phyloP scores from a whole-genome alignment of 495 filamentous ascomycete species.

The Aspergillus mulundensis region DNA sequence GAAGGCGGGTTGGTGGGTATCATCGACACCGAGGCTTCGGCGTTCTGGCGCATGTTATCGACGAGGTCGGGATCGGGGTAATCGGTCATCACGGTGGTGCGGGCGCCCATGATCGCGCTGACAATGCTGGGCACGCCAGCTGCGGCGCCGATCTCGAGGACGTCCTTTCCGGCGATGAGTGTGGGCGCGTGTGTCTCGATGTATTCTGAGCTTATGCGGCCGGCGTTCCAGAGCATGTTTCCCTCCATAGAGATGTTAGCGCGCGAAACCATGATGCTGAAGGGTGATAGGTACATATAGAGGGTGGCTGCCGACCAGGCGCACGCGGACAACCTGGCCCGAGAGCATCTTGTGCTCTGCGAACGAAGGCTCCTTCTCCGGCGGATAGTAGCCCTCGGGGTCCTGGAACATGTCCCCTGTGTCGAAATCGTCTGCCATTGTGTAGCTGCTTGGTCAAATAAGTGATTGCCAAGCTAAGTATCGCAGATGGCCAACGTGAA shows the following conservation, averaged over 20 bases:
- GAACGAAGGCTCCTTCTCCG: conserved; percentile 64
- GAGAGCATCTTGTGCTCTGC: conserved; percentile 64
- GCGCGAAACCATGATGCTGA: background rate
- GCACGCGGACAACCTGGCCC: conserved; percentile 63
- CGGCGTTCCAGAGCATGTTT: conserved; percentile 88
- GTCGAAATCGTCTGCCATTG: conserved; percentile 33
- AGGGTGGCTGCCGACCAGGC: conserved; percentile 85
- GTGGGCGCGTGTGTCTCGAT: conserved; percentile 59
- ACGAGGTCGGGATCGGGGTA: conserved; percentile 82
- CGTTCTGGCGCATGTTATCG: conserved; percentile 69
- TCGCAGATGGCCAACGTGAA: background rate
- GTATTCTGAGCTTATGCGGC: conserved; percentile 67
- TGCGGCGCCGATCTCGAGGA: conserved; percentile 88
- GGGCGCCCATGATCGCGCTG: conserved; percentile 65
- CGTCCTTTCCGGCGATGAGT: conserved; percentile 56
- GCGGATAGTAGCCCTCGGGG: conserved; percentile 70
- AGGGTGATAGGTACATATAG: conserved; percentile 59
- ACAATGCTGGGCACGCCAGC: conserved; percentile 82
- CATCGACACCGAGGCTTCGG: conserved; percentile 41
- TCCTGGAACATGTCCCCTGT: conserved; percentile 66
- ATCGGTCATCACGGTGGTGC: conserved; percentile 75
- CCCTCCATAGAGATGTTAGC: conserved; percentile 47
- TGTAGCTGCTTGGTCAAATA: background rate
- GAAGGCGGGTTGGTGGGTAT: conserved; percentile 27
- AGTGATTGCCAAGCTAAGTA: background rate